A percentile compares a stretch with the other conserved stretches of the same genome.
Conservation (phyloP, 2,329 filamentous ascomycete genomes). For the Aspergillus eucalypticola region DNA sequence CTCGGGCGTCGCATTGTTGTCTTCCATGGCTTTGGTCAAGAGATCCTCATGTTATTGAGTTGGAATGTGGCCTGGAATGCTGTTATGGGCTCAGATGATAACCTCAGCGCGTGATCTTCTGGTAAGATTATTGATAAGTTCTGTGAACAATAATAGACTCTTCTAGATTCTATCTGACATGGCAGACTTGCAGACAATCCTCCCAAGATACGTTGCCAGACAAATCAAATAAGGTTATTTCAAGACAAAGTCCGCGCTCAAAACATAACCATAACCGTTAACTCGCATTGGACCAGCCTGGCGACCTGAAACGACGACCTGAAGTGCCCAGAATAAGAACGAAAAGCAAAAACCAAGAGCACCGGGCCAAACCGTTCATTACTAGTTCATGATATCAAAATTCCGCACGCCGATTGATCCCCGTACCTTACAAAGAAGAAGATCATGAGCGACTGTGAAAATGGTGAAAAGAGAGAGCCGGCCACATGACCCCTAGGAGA, state of each 20-base stretch:
- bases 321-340: not conserved
- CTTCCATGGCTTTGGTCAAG: not conserved
- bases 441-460: not conserved
- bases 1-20: not conserved
- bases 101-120: no score
- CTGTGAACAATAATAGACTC: no score
- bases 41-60: no score
- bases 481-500: constrained; percentile 38
- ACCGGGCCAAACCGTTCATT: not conserved
- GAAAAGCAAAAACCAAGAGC: not conserved
- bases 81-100: no score
- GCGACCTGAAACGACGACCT: not conserved
- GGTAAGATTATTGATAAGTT: no score
- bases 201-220: no score
- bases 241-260: not conserved
- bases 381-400: not conserved
- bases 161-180: no score
- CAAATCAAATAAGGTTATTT: no score
- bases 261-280: not conserved
- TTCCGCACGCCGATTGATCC: not conserved
- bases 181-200: no score
- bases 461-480: not conserved
- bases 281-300: constrained; percentile 1
- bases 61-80: no score
- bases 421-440: constrained; percentile 5